These are phyloP conservation scores for Boeremia lycopersici DNA, from an alignment of 2,329 filamentous ascomycete genomes.

Conservation along the genomic window DNA sequence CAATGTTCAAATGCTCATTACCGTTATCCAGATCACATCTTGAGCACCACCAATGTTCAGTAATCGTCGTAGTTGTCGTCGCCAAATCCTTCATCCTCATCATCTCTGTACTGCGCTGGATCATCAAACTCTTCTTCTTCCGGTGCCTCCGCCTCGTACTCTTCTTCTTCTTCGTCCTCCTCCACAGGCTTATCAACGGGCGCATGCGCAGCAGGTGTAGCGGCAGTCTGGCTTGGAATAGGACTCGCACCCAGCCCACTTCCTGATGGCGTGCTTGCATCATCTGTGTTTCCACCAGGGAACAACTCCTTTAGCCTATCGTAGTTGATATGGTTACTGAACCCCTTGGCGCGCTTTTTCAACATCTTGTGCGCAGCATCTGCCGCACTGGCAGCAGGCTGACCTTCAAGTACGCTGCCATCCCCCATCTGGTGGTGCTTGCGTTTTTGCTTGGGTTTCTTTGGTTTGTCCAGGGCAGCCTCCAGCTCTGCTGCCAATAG, in stretches of 20 bases:
- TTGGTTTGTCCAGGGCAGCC: conserved; percentile 57
- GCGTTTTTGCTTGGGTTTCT: conserved; percentile 55
- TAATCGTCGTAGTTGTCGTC: conserved; percentile 47
- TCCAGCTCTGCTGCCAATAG: conserved; percentile 72
- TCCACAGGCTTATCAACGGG: not conserved
- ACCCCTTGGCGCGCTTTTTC: conserved; percentile 51
- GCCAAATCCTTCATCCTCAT: conserved; percentile 51
- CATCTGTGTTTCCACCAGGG: conserved; percentile 22
- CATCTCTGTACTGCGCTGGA: conserved; percentile 48
- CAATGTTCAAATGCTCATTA: not conserved
- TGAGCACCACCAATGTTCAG: not conserved
- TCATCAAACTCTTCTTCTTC: conserved; percentile 49
- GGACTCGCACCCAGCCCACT: conserved; percentile 32
- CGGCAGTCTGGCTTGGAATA: conserved; percentile 15
- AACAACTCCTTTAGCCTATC: conserved; percentile 52
- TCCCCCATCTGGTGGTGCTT: conserved; percentile 48
- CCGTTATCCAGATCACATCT: not conserved
- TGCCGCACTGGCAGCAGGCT: conserved; percentile 51
- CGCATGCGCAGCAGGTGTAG: conserved; percentile 13
- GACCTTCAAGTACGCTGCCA: conserved; percentile 51
- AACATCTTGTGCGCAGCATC: conserved; percentile 55
- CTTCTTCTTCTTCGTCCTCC: conserved; percentile 25
- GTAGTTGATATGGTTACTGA: conserved; percentile 56
- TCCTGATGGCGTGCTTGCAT: conserved; percentile 23
- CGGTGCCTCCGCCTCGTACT: conserved; percentile 40